These are phyloP conservation scores for Heterococcus sp. DNA, from an alignment of 108 stramenopile genomes.

Conservation along the genomic window DNA sequence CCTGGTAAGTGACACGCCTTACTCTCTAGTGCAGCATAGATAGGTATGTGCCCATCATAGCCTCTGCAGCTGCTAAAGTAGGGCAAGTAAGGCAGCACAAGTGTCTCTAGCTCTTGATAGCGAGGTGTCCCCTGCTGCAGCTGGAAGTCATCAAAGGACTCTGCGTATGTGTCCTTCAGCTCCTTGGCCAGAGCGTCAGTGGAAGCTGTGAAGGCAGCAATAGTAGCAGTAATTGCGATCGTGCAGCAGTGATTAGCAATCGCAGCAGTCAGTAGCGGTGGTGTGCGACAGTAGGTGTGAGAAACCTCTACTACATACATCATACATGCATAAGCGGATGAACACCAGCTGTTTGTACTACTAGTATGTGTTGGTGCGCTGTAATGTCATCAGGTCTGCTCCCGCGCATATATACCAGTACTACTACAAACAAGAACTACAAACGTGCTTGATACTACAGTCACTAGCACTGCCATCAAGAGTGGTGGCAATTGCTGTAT, in stretches of 20 bases:
- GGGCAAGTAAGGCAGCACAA: slow-evolving; percentile 73
- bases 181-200: slow-evolving; percentile 52
- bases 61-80: slow-evolving; percentile 76
- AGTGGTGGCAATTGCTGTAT: background rate
- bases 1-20: slow-evolving; percentile 25
- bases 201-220: slow-evolving; percentile 8
- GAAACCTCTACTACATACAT: too few species aligned
- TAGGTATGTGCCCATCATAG: slow-evolving; percentile 65
- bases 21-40: slow-evolving; percentile 21
- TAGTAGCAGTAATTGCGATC: too few species aligned
- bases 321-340: background rate
- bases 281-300: too few species aligned
- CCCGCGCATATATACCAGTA: background rate
- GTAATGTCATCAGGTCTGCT: background rate
- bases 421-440: background rate
- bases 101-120: slow-evolving; percentile 49
- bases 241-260: too few species aligned
- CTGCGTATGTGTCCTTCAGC: slow-evolving; percentile 64
- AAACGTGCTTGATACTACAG: too few species aligned
- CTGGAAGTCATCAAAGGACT: slow-evolving; percentile 63
- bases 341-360: background rate
- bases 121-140: background rate
- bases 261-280: too few species aligned
- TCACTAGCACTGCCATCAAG: background rate
- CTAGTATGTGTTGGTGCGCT: too few species aligned